phyloP scores from a whole-genome alignment of 1,284 basidiomycete species.

The Tilletia walkeri region DNA sequence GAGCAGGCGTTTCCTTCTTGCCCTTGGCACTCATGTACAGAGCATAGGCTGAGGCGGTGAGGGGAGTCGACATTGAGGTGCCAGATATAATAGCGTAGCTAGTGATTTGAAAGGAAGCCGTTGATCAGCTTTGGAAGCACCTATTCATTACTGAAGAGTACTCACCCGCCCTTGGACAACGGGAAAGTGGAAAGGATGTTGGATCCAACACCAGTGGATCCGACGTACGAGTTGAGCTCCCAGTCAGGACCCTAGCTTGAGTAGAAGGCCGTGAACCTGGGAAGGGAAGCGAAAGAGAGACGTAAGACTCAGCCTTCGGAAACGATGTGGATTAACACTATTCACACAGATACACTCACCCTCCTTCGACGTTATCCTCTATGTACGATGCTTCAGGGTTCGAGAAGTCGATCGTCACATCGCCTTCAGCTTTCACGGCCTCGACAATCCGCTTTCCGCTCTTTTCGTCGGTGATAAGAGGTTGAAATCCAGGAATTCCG shows the following conservation, averaged over 20 bases:
- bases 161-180: not conserved
- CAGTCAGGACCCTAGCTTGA: not conserved
- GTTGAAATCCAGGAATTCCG: not conserved
- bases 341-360: not conserved
- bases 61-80: not conserved
- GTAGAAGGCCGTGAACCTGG: not conserved
- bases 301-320: not conserved
- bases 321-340: not conserved
- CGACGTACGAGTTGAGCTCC: not conserved
- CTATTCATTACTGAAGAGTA: too few relatives aligned
- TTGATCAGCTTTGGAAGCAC: not conserved
- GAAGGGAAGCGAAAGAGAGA: not conserved
- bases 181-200: not conserved
- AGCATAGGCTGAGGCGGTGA: slow-evolving; percentile 53
- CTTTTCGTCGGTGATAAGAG: not conserved
- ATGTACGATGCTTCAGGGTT: not conserved
- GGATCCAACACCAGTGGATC: not conserved
- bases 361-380: not conserved
- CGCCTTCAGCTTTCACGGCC: not conserved
- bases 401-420: not conserved
- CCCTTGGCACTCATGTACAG: slow-evolving; percentile 63
- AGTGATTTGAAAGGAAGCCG: not conserved
- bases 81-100: not conserved
- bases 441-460: not conserved
- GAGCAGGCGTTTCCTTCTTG: slow-evolving; percentile 56